Conservation (phyloP, 2,329 filamentous ascomycete species). For the Scytalidium lignicola region DNA sequence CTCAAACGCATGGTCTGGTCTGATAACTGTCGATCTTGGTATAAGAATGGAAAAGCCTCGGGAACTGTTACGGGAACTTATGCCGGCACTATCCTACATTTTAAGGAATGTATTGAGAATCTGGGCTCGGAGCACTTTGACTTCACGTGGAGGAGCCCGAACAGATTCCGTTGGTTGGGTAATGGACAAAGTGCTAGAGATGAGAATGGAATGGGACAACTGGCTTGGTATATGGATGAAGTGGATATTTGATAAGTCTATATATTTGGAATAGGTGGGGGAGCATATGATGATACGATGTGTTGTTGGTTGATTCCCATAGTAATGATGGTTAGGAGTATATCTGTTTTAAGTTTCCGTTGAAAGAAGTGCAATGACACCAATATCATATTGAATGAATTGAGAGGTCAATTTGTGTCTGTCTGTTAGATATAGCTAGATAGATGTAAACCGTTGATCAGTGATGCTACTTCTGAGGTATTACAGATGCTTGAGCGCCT, state of each 20-base stretch:
- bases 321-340: no score
- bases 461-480: no score
- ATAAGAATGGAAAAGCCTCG: slow-evolving; percentile 9
- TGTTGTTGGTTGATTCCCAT: no score
- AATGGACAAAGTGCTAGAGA: slow-evolving; percentile 1
- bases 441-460: no score
- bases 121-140: slow-evolving; percentile 2
- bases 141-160: neutral
- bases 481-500: no score
- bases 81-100: slow-evolving; percentile 3
- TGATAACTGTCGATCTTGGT: slow-evolving; percentile 17
- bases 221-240: slow-evolving; percentile 6
- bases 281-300: no score
- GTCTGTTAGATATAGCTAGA: no score
- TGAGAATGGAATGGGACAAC: slow-evolving; percentile 2
- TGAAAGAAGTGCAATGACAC: no score
- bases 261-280: no score
- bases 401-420: no score
- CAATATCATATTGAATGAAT: no score
- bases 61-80: slow-evolving; percentile 4
- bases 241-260: neutral
- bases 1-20: slow-evolving; percentile 18
- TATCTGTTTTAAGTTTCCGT: no score
- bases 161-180: slow-evolving; percentile 21
- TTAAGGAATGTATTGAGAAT: slow-evolving; percentile 1